Evolutionary conservation across 148 eudicot species (phyloP), one percentile per base, ranked within the genome.

Genomic region (Camellia granthamiana): DNA sequence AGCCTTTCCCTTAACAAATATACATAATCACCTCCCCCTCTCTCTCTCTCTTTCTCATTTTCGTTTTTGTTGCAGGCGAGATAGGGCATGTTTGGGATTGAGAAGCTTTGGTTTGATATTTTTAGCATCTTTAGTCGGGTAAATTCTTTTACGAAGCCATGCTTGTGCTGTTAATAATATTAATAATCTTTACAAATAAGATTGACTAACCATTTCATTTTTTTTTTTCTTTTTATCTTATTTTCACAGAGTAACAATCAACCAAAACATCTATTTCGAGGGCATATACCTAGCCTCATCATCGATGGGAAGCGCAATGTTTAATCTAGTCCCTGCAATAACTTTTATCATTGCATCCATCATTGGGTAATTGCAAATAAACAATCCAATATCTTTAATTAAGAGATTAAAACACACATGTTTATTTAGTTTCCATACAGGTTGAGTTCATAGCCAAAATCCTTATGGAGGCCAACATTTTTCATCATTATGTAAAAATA

Each of bases 201-300:
- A 63, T 9, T 18, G 10, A 18, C 61, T 46, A 18, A 77, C 30
- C 4, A 52, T 64, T 77, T 77, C 23, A 65, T 49, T 4, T 18
- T 23, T 23, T 46, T 62, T 23, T 23, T 23, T 0, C 0, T 23
- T 23, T 23, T 23, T 23, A 23, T 23, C 23, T 23, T 23, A 23
- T 59, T 15, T 59, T 59, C 58, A 71, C 87, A 93, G 97, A 59
- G 90, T 88, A 49, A 82, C 86, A 12, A 12, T 89, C 4, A 88
- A 90, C 84, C 94, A 88, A 79, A 90, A 80, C 52, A 66, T 87
- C 8, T 87, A 85, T 44, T 88, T 79, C 64, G 85, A 91, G 81
- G 97, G 97, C 11, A 62, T 93, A 77, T 90, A 86, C 83, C 69
- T 89, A 19, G 90, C 97, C 77, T 87, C 92, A 15, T 91, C 97